Percentiles rank a stretch among this genome's conserved stretches.
phyloP scores from a whole-genome alignment of 2,329 filamentous ascomycete genomes.

The Hymenoscyphus scutula region DNA sequence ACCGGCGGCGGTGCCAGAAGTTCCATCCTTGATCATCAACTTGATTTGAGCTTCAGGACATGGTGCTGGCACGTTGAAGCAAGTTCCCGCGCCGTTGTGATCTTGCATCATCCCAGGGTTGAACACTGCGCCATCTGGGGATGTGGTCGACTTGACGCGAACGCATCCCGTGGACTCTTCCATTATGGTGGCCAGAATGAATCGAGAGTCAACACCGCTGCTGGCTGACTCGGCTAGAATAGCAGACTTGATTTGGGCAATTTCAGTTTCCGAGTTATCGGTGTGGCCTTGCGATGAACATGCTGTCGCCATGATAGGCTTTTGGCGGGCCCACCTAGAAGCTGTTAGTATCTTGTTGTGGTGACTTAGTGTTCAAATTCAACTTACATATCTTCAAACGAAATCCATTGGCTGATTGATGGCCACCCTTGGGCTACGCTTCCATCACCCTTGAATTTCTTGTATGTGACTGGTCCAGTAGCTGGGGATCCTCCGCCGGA shows the following conservation, averaged over 20 bases:
- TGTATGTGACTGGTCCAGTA: constrained; percentile 1
- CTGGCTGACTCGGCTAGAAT: constrained; percentile 7
- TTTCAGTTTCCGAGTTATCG: constrained; percentile 10
- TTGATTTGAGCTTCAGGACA: constrained; percentile 15
- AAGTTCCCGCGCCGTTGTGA: constrained; percentile 12
- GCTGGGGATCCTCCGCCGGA: background rate
- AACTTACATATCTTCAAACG: constrained; percentile 12
- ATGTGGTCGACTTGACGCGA: constrained; percentile 18
- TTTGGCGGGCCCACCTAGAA: constrained; percentile 7
- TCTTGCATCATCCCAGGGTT: constrained; percentile 32
- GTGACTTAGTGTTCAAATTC: background rate
- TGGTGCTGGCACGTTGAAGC: constrained; percentile 3
- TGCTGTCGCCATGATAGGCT: constrained; percentile 1
- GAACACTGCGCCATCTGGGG: background rate
- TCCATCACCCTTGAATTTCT: constrained; percentile 12
- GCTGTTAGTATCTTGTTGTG: background rate
- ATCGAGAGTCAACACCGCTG: constrained; percentile 31
- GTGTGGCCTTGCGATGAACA: background rate
- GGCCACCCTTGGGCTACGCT: constrained; percentile 14
- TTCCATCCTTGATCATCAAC: constrained; percentile 41
- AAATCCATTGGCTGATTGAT: constrained; percentile 6
- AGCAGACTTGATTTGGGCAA: constrained; percentile 7
- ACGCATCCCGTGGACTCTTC: constrained; percentile 35
- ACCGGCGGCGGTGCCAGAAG: constrained; percentile 34
- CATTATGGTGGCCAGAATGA: constrained; percentile 36